Conservation (phyloP, 2,329 filamentous ascomycete species). For the Dactylellina haptotyla region DNA sequence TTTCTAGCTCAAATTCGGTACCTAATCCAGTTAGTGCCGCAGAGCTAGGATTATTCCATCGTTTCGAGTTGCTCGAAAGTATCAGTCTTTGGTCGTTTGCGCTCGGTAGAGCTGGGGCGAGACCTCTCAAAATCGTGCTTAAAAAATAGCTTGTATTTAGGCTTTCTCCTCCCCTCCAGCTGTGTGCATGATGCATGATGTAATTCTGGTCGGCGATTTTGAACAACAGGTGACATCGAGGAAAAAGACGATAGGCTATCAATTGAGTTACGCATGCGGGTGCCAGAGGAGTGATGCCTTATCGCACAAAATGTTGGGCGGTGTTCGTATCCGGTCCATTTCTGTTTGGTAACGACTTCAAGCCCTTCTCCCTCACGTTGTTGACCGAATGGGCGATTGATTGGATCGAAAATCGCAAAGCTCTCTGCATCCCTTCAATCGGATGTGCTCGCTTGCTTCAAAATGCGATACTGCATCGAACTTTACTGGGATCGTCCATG, state of each 20-base stretch:
- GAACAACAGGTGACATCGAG: slow-evolving; percentile 2
- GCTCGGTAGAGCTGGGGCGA: background rate
- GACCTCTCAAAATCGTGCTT: background rate
- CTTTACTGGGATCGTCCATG: slow-evolving; percentile 19
- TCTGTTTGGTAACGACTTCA: too few relatives aligned
- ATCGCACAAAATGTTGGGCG: too few relatives aligned
- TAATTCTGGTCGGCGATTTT: slow-evolving; percentile 53
- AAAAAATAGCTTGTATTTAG: slow-evolving; percentile 11
- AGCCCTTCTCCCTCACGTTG: too few relatives aligned
- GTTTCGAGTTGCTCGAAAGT: slow-evolving; percentile 26
- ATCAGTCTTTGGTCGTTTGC: background rate
- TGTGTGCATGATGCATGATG: slow-evolving; percentile 51
- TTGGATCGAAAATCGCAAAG: too few relatives aligned
- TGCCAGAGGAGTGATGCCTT: too few relatives aligned
- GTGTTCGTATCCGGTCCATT: too few relatives aligned
- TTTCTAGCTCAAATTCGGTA: slow-evolving; percentile 26
- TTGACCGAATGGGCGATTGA: too few relatives aligned
- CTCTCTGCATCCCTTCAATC: slow-evolving; percentile 35
- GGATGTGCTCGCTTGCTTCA: slow-evolving; percentile 35
- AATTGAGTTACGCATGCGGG: too few relatives aligned
- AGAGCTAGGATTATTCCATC: slow-evolving; percentile 17
- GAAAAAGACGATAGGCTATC: slow-evolving; percentile 33
- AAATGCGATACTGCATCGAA: slow-evolving; percentile 27
- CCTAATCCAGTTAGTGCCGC: slow-evolving; percentile 21
- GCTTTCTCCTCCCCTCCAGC: slow-evolving; percentile 3